Percentiles rank a stretch among this genome's conserved stretches.
Evolutionary conservation across 768 basidiomycete genomes (phyloP).

Genomic region (Phanerochaete sordida): DNA sequence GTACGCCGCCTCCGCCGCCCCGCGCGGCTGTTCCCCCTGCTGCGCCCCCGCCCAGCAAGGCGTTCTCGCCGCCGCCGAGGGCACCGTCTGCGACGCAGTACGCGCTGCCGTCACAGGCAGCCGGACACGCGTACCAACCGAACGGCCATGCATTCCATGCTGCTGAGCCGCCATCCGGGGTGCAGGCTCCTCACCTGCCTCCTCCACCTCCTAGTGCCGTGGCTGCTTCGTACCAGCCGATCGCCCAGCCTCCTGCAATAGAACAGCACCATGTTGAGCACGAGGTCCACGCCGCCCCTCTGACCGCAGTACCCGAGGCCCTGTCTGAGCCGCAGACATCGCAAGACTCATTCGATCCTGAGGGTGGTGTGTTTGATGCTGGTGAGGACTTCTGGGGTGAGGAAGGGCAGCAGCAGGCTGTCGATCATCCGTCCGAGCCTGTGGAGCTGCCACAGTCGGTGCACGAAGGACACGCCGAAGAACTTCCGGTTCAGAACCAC

Average conservation of each 20-base stretch:
- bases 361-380: neutral
- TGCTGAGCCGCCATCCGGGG: neutral
- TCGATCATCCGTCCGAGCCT: neutral
- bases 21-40: neutral
- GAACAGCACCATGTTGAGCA: neutral
- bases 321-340: neutral
- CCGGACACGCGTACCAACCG: neutral
- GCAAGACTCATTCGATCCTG: neutral
- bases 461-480: neutral
- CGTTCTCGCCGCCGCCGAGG: conserved; percentile 2
- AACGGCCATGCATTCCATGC: neutral
- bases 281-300: neutral
- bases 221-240: neutral
- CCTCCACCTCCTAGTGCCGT: neutral
- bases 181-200: neutral
- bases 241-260: neutral
- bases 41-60: neutral
- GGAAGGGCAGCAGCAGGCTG: neutral
- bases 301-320: neutral
- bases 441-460: neutral
- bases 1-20: neutral
- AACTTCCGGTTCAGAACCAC: neutral
- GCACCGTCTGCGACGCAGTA: neutral
- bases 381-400: neutral
- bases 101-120: neutral